These are phyloP conservation scores for Rhizopus sp. DNA, from an alignment of 371 early-diverging fungal genomes.

Conservation along the genomic window DNA sequence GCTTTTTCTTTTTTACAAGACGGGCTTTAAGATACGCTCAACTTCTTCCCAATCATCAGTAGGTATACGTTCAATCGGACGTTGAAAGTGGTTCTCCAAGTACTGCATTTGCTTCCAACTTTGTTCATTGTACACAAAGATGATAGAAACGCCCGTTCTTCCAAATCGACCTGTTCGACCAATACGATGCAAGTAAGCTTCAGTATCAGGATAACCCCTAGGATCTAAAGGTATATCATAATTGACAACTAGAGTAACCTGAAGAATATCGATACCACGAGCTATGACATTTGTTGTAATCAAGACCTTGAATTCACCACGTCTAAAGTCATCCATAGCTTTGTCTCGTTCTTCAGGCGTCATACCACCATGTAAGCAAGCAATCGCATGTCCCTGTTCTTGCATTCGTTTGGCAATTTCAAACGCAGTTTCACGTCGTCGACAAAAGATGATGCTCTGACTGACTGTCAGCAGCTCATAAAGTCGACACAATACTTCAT, in stretches of 20 bases:
- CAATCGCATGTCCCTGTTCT: conserved; percentile 81
- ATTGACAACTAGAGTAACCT: conserved; percentile 35
- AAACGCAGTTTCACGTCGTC: conserved; percentile 82
- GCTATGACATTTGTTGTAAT: conserved; percentile 96
- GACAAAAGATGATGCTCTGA: conserved; percentile 98
- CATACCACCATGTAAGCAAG: conserved; percentile 85
- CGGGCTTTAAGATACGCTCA: conserved; percentile 71
- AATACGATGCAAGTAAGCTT: conserved; percentile 97
- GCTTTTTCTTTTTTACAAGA: background rate
- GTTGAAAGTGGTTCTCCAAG: conserved; percentile 75
- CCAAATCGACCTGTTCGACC: conserved; percentile 99
- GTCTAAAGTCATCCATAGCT: conserved; percentile 89
- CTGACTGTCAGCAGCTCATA: conserved; percentile 94
- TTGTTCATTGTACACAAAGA: conserved; percentile 83
- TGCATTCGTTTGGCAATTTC: conserved; percentile 70
- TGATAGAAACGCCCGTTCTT: conserved; percentile 92
- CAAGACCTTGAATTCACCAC: conserved; percentile 90
- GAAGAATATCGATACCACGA: conserved; percentile 94
- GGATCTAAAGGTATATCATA: conserved; percentile 47
- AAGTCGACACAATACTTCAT: conserved; percentile 82
- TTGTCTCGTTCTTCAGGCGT: conserved; percentile 83
- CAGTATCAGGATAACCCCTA: conserved; percentile 70
- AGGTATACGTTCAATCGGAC: conserved; percentile 71
- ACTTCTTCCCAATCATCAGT: conserved; percentile 75
- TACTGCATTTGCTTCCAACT: conserved; percentile 69